These are phyloP conservation scores for Curvularia eragrostidis DNA, from an alignment of 2,329 filamentous ascomycete species.

Conservation along the genomic window DNA sequence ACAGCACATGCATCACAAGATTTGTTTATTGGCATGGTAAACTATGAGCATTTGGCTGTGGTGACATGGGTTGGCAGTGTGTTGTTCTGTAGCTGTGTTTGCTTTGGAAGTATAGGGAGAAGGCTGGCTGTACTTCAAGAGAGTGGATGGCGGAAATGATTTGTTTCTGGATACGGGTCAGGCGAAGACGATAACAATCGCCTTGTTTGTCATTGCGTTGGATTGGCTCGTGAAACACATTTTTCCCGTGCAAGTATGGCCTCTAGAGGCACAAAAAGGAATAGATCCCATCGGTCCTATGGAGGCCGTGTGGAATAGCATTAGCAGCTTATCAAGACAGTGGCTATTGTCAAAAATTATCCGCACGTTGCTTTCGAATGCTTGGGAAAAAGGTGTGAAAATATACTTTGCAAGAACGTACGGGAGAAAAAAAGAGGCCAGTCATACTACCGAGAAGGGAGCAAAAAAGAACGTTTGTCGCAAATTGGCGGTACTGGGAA, in stretches of 20 bases:
- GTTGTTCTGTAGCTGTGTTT: constrained; percentile 91
- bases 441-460: too few relatives aligned
- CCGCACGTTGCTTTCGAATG: background rate
- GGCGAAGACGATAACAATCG: background rate
- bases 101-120: constrained; percentile 94
- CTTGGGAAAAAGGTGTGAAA: background rate
- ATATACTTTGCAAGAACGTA: background rate
- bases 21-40: constrained; percentile 62
- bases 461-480: constrained; percentile 24
- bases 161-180: background rate
- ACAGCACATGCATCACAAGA: constrained; percentile 16
- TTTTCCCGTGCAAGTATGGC: background rate
- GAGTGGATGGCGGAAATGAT: constrained; percentile 22
- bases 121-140: constrained; percentile 63
- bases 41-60: constrained; percentile 70
- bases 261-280: background rate
- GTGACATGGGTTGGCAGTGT: constrained; percentile 92
- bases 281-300: background rate
- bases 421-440: background rate
- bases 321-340: background rate
- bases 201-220: background rate
- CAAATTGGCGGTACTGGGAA: constrained; percentile 39
- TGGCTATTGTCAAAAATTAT: background rate
- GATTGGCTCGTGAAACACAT: background rate
- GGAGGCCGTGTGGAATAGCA: background rate